Conservation (phyloP, 768 basidiomycete species). For the Leccinum fibrillosum region DNA sequence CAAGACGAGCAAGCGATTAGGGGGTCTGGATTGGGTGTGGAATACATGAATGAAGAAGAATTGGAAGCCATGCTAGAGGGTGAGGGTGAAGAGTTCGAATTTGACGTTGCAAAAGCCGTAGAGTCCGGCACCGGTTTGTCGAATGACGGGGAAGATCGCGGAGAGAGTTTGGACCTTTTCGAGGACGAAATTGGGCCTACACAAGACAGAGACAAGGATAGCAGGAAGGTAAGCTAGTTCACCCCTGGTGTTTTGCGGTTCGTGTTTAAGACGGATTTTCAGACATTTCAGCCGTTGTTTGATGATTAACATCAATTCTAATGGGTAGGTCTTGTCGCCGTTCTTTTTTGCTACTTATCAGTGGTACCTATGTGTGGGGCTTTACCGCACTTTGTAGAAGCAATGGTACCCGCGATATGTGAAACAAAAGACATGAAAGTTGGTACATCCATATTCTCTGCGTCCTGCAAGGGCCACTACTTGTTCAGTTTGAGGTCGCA, state of each 20-base stretch:
- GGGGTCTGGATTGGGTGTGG: constrained; percentile 63
- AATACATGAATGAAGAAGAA: constrained; percentile 62
- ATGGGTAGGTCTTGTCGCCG: background rate
- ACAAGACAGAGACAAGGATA: constrained; percentile 23
- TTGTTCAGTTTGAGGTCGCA: too few species aligned
- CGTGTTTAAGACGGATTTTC: background rate
- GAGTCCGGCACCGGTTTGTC: background rate
- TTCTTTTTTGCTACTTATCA: background rate
- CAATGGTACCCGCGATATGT: too few species aligned
- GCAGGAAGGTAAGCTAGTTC: constrained; percentile 22
- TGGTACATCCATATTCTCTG: too few species aligned
- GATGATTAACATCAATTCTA: constrained; percentile 23
- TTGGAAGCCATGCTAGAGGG: constrained; percentile 44
- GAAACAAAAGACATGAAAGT: too few species aligned
- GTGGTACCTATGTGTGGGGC: background rate
- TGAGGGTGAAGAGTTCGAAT: constrained; percentile 33
- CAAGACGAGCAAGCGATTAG: constrained; percentile 51
- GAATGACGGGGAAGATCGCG: constrained; percentile 7
- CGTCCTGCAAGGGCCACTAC: too few species aligned
- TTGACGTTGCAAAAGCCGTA: constrained; percentile 13
- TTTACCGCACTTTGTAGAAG: background rate
- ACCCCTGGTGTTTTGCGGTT: background rate
- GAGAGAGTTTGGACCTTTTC: constrained; percentile 29
- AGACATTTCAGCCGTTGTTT: constrained; percentile 33
- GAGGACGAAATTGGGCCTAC: constrained; percentile 35